Conservation (phyloP, 768 basidiomycete species). For the Lentinula boryana region DNA sequence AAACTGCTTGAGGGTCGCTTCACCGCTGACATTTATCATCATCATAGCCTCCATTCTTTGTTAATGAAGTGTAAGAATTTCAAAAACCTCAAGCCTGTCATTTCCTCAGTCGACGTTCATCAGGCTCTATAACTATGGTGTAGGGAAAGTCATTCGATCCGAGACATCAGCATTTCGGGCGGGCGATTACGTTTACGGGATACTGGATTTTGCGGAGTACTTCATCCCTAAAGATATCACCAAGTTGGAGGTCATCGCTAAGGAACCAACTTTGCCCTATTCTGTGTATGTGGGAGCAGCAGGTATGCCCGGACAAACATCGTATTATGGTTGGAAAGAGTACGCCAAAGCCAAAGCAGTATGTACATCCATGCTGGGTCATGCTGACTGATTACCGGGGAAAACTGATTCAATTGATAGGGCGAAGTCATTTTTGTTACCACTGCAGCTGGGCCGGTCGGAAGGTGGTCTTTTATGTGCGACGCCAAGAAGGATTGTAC, state of each 20-base stretch:
- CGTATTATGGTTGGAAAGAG: slow-evolving; percentile 10
- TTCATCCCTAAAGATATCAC: slow-evolving; percentile 5
- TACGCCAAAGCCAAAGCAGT: slow-evolving; percentile 6
- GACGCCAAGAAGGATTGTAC: slow-evolving; percentile 6
- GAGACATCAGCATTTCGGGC: slow-evolving; percentile 10
- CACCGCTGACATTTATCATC: not conserved
- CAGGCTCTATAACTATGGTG: slow-evolving; percentile 11
- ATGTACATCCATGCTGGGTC: slow-evolving; percentile 11
- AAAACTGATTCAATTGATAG: slow-evolving; percentile 11
- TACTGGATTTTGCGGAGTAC: slow-evolving; percentile 9
- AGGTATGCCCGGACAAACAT: slow-evolving; percentile 21
- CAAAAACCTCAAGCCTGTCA: no score
- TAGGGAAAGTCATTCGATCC: slow-evolving; percentile 13
- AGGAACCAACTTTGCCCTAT: slow-evolving; percentile 29
- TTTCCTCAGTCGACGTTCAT: not conserved
- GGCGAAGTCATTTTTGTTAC: slow-evolving; percentile 49
- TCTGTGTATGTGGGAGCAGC: slow-evolving; percentile 27
- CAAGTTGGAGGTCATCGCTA: slow-evolving; percentile 14
- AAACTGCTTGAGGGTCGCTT: not conserved
- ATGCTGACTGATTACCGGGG: not conserved
- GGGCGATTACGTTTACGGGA: slow-evolving; percentile 22
- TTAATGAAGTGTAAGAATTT: slow-evolving; percentile 10
- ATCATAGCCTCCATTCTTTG: slow-evolving; percentile 2
- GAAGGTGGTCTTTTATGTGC: slow-evolving; percentile 25
- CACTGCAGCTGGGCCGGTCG: slow-evolving; percentile 41